Evolutionary conservation across 2,329 filamentous ascomycete species (phyloP).

Genomic region (Alternaria sp.): DNA sequence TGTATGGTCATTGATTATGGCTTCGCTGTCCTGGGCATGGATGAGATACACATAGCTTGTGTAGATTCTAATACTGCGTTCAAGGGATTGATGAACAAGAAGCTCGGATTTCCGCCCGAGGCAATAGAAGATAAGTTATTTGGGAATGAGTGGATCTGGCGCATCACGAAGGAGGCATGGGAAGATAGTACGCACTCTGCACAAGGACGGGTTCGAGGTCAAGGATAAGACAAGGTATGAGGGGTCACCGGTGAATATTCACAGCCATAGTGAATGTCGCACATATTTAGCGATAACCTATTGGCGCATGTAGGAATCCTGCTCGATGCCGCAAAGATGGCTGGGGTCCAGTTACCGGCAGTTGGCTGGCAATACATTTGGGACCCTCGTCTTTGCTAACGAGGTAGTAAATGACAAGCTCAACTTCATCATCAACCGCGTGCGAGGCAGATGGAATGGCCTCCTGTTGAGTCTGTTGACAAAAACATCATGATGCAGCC

Average conservation of each 20-base stretch:
- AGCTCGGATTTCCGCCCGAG: neutral
- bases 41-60: neutral
- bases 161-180: neutral
- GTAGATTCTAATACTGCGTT: neutral
- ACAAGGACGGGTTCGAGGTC: neutral
- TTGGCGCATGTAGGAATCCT: neutral
- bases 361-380: neutral
- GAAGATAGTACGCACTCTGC: neutral
- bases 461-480: neutral
- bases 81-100: neutral
- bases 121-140: neutral
- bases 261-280: neutral
- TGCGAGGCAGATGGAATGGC: neutral
- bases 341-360: neutral
- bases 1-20: slow-evolving; percentile 3
- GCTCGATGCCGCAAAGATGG: neutral
- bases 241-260: neutral
- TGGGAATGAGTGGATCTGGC: neutral
- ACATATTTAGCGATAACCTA: neutral
- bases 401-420: neutral
- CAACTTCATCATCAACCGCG: neutral
- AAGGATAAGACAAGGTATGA: neutral
- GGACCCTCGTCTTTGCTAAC: neutral
- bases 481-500: neutral
- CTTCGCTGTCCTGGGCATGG: neutral